Percentiles rank a stretch among this genome's conserved stretches.
These are phyloP conservation scores for Entelexis paramagnoliae DNA, from an alignment of 1,139 yeast genomes.

Conservation along the genomic window DNA sequence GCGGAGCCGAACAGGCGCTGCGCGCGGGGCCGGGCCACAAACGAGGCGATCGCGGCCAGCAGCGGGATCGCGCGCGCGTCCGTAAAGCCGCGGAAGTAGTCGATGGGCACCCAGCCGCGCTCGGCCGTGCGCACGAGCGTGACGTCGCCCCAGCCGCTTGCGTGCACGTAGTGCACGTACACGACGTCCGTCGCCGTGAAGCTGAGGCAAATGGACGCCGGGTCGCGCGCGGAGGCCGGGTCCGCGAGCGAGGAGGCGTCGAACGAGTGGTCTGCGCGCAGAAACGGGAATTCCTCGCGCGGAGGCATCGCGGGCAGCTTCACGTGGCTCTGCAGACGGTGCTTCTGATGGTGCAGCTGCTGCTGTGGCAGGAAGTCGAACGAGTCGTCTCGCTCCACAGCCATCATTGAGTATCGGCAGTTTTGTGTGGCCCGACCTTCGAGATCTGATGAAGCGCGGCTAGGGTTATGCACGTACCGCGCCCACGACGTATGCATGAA, in stretches of 20 bases:
- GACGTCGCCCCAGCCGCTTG: conserved; percentile 97
- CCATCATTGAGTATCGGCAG: background rate
- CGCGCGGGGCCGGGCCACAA: conserved; percentile 47
- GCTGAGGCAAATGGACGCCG: conserved; percentile 67
- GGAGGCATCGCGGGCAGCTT: conserved; percentile 6
- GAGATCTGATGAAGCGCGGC: conserved; percentile 1
- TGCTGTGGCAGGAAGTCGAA: conserved; percentile 16
- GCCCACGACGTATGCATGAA: background rate
- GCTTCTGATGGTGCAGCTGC: conserved; percentile 1
- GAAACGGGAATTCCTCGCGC: conserved; percentile 30
- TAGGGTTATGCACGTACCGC: conserved; percentile 4
- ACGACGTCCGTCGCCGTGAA: conserved; percentile 74
- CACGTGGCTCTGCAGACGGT: background rate
- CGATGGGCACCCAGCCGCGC: conserved; percentile 96
- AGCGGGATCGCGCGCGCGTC: conserved; percentile 47
- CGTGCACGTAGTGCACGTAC: conserved; percentile 78
- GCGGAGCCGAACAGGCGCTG: conserved; percentile 23
- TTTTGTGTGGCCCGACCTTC: background rate
- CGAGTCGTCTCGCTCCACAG: conserved; percentile 14
- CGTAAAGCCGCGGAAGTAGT: conserved; percentile 52
- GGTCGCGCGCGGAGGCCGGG: conserved; percentile 36
- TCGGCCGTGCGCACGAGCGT: conserved; percentile 59
- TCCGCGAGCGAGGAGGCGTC: conserved; percentile 48
- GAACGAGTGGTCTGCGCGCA: conserved; percentile 67
- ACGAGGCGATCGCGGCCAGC: conserved; percentile 64